These are phyloP conservation scores for Reutealis trisperma DNA, from an alignment of 345 rosid genomes.

Conservation along the genomic window DNA sequence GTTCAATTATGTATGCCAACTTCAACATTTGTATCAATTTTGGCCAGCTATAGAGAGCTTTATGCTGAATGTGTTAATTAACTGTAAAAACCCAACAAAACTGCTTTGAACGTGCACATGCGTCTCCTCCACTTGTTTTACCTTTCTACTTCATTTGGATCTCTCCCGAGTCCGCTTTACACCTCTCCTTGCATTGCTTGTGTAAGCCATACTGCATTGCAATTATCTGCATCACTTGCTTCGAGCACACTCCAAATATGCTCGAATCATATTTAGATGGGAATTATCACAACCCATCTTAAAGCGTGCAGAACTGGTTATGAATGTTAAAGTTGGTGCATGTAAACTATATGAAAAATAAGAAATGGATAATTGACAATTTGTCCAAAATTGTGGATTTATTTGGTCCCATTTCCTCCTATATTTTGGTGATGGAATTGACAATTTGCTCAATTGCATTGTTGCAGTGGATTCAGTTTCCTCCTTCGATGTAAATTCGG, in stretches of 20 bases:
- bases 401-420: not conserved
- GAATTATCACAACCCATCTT: not conserved
- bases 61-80: not conserved
- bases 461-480: constrained; percentile 61
- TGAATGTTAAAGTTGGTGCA: not conserved
- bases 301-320: not conserved
- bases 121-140: not conserved
- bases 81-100: not conserved
- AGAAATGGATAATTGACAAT: not conserved
- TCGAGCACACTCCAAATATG: not conserved
- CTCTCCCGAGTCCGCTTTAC: not conserved
- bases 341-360: not conserved
- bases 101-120: not conserved
- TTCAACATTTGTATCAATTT: not conserved
- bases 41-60: not conserved
- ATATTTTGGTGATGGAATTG: constrained; percentile 3
- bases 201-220: not conserved
- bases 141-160: not conserved
- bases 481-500: constrained; percentile 50
- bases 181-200: not conserved
- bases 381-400: not conserved
- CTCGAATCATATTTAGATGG: not conserved
- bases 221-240: not conserved
- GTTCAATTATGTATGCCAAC: not conserved
- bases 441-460: constrained; percentile 19